These are phyloP conservation scores for Coniochaeta sp. DNA, from an alignment of 2,329 filamentous ascomycete genomes.

Conservation along the genomic window DNA sequence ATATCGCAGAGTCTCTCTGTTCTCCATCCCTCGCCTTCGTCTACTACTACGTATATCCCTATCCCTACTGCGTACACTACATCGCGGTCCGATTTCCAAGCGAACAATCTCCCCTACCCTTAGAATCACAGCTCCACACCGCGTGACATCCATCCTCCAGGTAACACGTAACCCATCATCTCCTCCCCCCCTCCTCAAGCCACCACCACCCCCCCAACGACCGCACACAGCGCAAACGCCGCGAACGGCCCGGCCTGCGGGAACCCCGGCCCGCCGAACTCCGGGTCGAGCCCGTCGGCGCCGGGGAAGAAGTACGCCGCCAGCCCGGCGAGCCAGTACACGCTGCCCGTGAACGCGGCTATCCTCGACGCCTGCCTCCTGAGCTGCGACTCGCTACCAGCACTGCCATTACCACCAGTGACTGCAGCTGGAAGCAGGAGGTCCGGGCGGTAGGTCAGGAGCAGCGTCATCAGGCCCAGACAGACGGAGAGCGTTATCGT, in stretches of 20 bases:
- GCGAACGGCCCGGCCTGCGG: slow-evolving; percentile 29
- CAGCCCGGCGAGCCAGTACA: slow-evolving; percentile 34
- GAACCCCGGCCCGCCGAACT: slow-evolving; percentile 34
- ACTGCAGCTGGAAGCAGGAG: neutral
- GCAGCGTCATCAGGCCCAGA: slow-evolving; percentile 28
- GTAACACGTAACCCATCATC: neutral
- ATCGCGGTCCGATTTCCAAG: too few species aligned
- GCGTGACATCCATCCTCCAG: too few species aligned
- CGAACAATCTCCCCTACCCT: too few species aligned
- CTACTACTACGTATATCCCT: too few species aligned
- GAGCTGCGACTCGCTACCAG: neutral
- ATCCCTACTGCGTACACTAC: too few species aligned
- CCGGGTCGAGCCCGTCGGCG: slow-evolving; percentile 31
- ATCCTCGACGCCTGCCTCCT: slow-evolving; percentile 20
- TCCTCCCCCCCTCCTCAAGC: neutral
- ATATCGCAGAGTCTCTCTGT: too few species aligned
- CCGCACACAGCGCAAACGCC: slow-evolving; percentile 10
- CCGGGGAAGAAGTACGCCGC: slow-evolving; percentile 27
- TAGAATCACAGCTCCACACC: too few species aligned
- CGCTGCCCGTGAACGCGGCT: slow-evolving; percentile 27
- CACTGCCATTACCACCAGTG: too few species aligned
- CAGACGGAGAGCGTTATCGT: slow-evolving; percentile 31
- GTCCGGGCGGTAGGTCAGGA: slow-evolving; percentile 22
- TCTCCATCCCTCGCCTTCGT: too few species aligned
- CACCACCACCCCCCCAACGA: slow-evolving; percentile 4